Evolutionary conservation across 208 protist genomes (phyloP).

Genomic region (Vickermania spadyakhi): DNA sequence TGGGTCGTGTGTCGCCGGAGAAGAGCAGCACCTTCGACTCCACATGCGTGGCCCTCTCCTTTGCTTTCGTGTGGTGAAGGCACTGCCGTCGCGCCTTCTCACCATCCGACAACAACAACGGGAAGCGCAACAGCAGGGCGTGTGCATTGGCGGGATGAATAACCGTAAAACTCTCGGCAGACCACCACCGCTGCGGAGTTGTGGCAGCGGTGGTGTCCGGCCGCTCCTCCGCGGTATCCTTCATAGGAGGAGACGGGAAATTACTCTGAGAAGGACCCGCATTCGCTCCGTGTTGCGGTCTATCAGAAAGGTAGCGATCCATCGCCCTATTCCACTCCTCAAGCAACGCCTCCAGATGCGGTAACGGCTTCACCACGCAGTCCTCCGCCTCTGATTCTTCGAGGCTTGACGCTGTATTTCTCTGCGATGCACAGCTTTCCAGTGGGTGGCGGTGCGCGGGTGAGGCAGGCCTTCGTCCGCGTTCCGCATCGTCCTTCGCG

Average conservation of each 20-base stretch:
- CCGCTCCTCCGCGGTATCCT: neutral
- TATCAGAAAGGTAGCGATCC: conserved; percentile 2
- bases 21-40: conserved; percentile 66
- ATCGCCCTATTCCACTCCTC: conserved; percentile 18
- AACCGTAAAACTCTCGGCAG: conserved; percentile 61
- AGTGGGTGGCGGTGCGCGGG: neutral
- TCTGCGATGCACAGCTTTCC: no score
- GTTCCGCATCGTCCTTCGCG: no score
- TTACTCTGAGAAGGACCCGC: neutral
- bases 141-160: conserved; percentile 84
- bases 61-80: neutral
- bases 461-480: conserved; percentile 4
- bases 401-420: no score
- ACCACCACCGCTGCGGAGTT: conserved; percentile 17
- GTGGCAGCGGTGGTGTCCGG: neutral
- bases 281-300: neutral
- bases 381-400: neutral
- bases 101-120: conserved; percentile 4
- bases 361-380: conserved; percentile 3
- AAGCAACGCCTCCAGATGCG: conserved; percentile 13
- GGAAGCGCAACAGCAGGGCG: conserved; percentile 76
- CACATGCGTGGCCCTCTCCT: neutral
- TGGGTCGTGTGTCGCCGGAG: conserved; percentile 88
- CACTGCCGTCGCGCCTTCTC: neutral
- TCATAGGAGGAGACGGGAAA: neutral